Conservation (phyloP, 148 eudicot genomes). For the Camellia lanceoleosa region DNA sequence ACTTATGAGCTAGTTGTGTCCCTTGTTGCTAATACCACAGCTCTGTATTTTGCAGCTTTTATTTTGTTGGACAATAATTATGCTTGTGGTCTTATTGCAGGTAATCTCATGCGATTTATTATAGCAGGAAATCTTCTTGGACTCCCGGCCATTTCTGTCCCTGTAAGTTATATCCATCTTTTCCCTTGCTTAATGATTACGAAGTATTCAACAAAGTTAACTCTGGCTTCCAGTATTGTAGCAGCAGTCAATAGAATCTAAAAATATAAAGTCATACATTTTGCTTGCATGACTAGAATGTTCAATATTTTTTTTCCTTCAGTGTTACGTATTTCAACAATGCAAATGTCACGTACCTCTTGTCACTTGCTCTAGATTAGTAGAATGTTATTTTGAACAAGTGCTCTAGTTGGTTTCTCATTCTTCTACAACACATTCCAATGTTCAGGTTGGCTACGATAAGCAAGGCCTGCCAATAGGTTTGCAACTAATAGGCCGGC, state of each 20-base stretch:
- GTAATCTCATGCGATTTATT: slow-evolving; percentile 84
- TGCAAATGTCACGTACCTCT: neutral
- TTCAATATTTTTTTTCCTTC: no score
- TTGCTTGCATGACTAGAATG: neutral
- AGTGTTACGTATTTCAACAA: no score
- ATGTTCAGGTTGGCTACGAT: slow-evolving; percentile 76
- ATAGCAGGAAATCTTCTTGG: slow-evolving; percentile 86
- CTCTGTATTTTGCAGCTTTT: neutral
- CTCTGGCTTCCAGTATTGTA: neutral
- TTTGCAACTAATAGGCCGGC: slow-evolving; percentile 74
- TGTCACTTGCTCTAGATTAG: neutral
- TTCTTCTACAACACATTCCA: neutral
- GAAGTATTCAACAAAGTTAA: no score
- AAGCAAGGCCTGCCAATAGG: slow-evolving; percentile 88
- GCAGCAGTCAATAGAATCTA: neutral
- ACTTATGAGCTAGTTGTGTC: neutral
- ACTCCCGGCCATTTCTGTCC: slow-evolving; percentile 88
- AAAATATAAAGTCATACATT: neutral
- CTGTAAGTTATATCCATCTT: slow-evolving; percentile 45
- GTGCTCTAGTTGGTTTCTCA: neutral
- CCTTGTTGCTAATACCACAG: neutral
- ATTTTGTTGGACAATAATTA: neutral
- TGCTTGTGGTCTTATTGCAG: slow-evolving; percentile 31
- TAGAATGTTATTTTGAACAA: neutral
- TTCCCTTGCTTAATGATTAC: neutral